These are phyloP conservation scores for Tolypocladium ophioglossoides DNA, from an alignment of 2,329 filamentous ascomycete genomes.

Conservation along the genomic window DNA sequence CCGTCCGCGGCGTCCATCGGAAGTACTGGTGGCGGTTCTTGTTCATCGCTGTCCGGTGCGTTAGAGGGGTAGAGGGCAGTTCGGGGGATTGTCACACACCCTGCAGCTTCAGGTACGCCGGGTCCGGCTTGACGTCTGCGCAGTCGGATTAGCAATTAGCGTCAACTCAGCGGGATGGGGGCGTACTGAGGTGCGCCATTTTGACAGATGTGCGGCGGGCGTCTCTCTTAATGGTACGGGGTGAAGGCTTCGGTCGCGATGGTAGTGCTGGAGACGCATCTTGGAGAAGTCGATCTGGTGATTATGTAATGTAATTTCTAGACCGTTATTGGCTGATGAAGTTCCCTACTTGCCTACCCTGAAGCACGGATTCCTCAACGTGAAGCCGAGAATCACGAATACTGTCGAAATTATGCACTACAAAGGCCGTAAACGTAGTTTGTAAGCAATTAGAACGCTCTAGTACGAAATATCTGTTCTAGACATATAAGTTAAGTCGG, in stretches of 20 bases:
- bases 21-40: slow-evolving; percentile 88
- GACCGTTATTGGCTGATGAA: neutral
- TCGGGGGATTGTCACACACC: slow-evolving; percentile 17
- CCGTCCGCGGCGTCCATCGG: slow-evolving; percentile 80
- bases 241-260: slow-evolving; percentile 12
- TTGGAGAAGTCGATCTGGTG: neutral
- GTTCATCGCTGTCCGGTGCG: slow-evolving; percentile 55
- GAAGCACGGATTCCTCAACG: neutral
- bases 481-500: too few species aligned
- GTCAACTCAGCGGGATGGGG: neutral
- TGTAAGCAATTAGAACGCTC: too few species aligned
- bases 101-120: slow-evolving; percentile 29
- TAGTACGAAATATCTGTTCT: too few species aligned
- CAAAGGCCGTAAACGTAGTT: neutral
- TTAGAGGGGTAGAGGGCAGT: slow-evolving; percentile 10
- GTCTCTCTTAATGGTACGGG: slow-evolving; percentile 10
- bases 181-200: slow-evolving; percentile 30
- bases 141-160: slow-evolving; percentile 14
- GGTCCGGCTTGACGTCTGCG: slow-evolving; percentile 30
- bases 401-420: slow-evolving; percentile 14
- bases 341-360: slow-evolving; percentile 1
- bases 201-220: slow-evolving; percentile 14
- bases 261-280: slow-evolving; percentile 6
- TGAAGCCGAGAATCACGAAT: neutral
- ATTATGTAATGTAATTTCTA: slow-evolving; percentile 4